These are phyloP conservation scores for Populus euphratica DNA, from an alignment of 345 rosid genomes.

Conservation along the genomic window DNA sequence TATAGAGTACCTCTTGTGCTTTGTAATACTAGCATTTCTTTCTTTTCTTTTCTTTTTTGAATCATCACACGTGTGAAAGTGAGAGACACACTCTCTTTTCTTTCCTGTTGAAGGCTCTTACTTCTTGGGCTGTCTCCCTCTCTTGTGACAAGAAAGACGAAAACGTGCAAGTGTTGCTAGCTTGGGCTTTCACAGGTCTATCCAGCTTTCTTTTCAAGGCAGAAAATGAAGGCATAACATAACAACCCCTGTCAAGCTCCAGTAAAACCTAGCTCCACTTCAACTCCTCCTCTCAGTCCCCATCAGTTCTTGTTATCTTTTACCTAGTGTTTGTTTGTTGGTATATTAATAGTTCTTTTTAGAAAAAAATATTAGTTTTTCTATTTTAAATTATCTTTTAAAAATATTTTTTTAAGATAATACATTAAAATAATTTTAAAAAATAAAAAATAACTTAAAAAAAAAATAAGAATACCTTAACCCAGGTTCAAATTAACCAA, in stretches of 20 bases:
- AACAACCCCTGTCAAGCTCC: slow-evolving; percentile 18
- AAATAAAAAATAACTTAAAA: too few relatives aligned
- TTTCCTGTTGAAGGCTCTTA: slow-evolving; percentile 17
- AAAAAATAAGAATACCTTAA: background rate
- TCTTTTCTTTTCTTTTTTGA: background rate
- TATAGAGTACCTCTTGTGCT: background rate
- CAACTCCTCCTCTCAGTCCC: background rate
- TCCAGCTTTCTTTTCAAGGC: slow-evolving; percentile 31
- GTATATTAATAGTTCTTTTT: too few relatives aligned
- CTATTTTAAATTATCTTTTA: too few relatives aligned
- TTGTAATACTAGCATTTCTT: background rate
- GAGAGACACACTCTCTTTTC: background rate
- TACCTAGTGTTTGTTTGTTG: too few relatives aligned
- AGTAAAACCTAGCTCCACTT: slow-evolving; percentile 18
- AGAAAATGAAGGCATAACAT: slow-evolving; percentile 32
- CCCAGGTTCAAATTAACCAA: slow-evolving; percentile 38
- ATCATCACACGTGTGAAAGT: slow-evolving; percentile 26
- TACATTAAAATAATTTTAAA: too few relatives aligned
- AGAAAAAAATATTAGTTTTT: too few relatives aligned
- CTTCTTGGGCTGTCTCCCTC: slow-evolving; percentile 25
- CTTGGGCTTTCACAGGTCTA: slow-evolving; percentile 23
- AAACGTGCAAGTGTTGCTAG: slow-evolving; percentile 30
- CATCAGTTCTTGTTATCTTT: background rate
- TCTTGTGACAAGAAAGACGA: slow-evolving; percentile 38
- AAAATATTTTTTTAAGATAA: too few relatives aligned